These are phyloP conservation scores for Fusarium palustre DNA, from an alignment of 2,329 filamentous ascomycete genomes.

Conservation along the genomic window DNA sequence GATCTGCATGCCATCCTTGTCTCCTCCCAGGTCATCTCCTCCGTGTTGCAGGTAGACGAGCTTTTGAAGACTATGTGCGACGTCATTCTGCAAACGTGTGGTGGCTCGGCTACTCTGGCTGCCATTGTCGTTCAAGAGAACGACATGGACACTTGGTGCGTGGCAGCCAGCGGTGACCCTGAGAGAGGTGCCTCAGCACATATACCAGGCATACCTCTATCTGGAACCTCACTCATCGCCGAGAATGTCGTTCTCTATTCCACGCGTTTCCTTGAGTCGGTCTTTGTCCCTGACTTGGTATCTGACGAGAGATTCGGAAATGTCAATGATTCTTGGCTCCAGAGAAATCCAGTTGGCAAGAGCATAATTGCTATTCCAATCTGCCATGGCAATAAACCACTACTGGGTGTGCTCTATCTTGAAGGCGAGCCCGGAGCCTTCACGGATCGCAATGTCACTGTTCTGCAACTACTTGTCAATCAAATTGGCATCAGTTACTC, in stretches of 20 bases:
- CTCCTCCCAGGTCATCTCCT: constrained; percentile 83
- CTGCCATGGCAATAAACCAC: constrained; percentile 74
- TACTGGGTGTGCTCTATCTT: constrained; percentile 80
- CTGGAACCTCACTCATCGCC: constrained; percentile 75
- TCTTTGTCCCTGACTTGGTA: constrained; percentile 79
- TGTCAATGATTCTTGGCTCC: constrained; percentile 75
- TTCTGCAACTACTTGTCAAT: constrained; percentile 78
- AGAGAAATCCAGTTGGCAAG: constrained; percentile 75
- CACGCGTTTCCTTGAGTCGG: constrained; percentile 78
- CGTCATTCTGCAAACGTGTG: constrained; percentile 82
- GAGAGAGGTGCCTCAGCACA: constrained; percentile 76
- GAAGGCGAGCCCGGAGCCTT: constrained; percentile 81
- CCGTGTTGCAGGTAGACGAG: constrained; percentile 79
- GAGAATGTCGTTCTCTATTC: constrained; percentile 83
- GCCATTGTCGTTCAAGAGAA: constrained; percentile 80
- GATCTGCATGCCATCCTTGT: constrained; percentile 82
- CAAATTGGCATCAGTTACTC: constrained; percentile 81
- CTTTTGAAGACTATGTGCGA: constrained; percentile 84
- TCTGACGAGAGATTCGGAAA: constrained; percentile 83
- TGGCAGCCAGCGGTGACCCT: constrained; percentile 79
- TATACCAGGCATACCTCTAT: constrained; percentile 72
- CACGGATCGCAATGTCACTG: constrained; percentile 77
- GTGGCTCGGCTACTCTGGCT: constrained; percentile 75
- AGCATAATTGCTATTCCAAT: constrained; percentile 86
- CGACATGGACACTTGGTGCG: constrained; percentile 72